Evolutionary conservation across 2,329 filamentous ascomycete genomes (phyloP), one percentile per base, ranked within the genome.

Genomic region (Fusarium zealandicum): DNA sequence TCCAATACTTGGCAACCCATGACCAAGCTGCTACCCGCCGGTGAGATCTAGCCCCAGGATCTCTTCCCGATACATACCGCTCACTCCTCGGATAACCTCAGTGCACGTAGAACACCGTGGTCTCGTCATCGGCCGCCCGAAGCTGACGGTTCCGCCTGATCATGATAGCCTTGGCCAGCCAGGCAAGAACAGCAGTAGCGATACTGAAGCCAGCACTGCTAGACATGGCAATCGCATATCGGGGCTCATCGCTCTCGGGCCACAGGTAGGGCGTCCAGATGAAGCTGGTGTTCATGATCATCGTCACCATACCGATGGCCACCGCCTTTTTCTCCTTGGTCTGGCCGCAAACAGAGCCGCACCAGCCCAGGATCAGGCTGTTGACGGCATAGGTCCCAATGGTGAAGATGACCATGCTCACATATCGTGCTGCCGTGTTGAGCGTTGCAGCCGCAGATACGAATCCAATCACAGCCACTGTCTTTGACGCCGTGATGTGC

Each of bases 241-340:
- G 57, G 1, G 66, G 65, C 27, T 52, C 63, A 5, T 68, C 65
- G n/a, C 49, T 63, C 10, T 35, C n/a, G 0, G 59, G 63, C 65
- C 65, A 68, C 4, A 68, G 40, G 33, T 68, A 68, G 3, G 65
- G 65, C 12, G 65, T 68, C 61, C 63, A 68, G 45, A 68, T 66
- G n/a, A 64, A 65, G 52, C 61, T 63, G 7, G 66, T 41, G 51
- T 68, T 68, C 58, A 66, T 66, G 6, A 68, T 55, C 56, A 63
- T 68, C 0, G 64, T 68, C 2, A 65, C 65, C 65, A 68, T 68
- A 13, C 75, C 75, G 14, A 81, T 71, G 1, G 76, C 72, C 2
- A 75, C 74, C 0, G 78, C 78, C 61, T 78, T 80, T 69, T 80
- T 80, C 64, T 81, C 78, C 18, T 78, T 75, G 0, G 76, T 79